Conservation (phyloP, 148 eudicot species). For the Silene uniflora region DNA sequence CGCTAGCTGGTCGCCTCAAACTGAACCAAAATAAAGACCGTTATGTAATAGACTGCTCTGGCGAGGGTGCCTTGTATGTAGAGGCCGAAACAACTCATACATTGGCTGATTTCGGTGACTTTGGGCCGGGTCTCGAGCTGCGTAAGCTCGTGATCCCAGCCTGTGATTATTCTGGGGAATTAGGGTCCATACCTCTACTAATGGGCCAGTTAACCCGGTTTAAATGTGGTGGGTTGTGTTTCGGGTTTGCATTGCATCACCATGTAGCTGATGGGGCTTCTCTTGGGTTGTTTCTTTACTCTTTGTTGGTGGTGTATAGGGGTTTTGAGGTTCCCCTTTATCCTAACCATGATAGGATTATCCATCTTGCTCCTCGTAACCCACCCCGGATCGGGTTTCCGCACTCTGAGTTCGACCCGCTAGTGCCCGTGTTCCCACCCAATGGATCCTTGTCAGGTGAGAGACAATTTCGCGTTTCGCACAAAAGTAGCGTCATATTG, state of each 20-base stretch:
- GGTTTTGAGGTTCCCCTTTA: slow-evolving; percentile 23
- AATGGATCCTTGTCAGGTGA: neutral
- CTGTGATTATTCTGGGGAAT: slow-evolving; percentile 32
- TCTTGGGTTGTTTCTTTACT: slow-evolving; percentile 23
- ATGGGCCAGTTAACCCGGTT: slow-evolving; percentile 19
- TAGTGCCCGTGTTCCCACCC: neutral
- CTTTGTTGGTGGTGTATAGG: slow-evolving; percentile 27
- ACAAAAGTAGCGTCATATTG: no score
- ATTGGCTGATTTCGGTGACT: slow-evolving; percentile 40
- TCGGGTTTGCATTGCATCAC: slow-evolving; percentile 32
- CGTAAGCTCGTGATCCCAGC: slow-evolving; percentile 29
- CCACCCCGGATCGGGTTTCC: slow-evolving; percentile 26
- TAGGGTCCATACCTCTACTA: slow-evolving; percentile 28
- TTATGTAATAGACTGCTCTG: slow-evolving; percentile 28
- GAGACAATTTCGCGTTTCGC: neutral
- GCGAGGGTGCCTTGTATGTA: slow-evolving; percentile 23
- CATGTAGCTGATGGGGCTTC: slow-evolving; percentile 31
- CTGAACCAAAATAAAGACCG: slow-evolving; percentile 19
- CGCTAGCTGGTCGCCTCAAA: slow-evolving; percentile 14
- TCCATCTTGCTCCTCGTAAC: slow-evolving; percentile 25
- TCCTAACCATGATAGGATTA: slow-evolving; percentile 22
- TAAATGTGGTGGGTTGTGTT: slow-evolving; percentile 25
- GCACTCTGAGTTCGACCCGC: slow-evolving; percentile 32
- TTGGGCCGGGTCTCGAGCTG: slow-evolving; percentile 38
- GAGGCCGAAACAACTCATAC: slow-evolving; percentile 24